Base-by-base conservation (phyloP, 139 green algal species). In the Chlorokybus atmophyticus region DNA sequence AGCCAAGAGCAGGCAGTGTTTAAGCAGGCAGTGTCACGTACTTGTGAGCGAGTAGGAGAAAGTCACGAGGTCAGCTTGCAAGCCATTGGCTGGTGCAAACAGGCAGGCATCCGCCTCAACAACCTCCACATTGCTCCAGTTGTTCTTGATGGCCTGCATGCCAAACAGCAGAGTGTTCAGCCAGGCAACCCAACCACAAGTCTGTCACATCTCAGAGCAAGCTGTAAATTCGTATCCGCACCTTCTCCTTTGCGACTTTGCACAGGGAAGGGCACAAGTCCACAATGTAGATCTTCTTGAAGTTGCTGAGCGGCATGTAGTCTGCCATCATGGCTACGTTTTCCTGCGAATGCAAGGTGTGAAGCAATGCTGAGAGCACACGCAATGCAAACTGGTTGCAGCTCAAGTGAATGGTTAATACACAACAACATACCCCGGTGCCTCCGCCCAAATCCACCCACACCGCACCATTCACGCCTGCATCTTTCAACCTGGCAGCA, bases 21-120 rank as follows among this genome's bases (percentile, higher is more conserved):
- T 24, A 59, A 23, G 8, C 52, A 59, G 5, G 21, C 8, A n/a
- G 6, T 47, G 21, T 2, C 79, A 68, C 60, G 39, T 32, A 68
- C 60, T 97, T 19, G 86, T 90, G 17, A 97, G 78, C 0, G 86
- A 95, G 78, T 97, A 97, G 52, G 83, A 93, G 77, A 97, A 97
- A 52, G 90, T 97, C 60, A 96, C 74, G n/a, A 97, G 70, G 8
- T 74, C 78, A 3, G 84, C 88, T 32, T 58, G 68, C n/a, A n/a
- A n/a, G 24, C 68, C 73, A 24, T 58, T 57, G 39, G 79, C 68
- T 3, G 82, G 69, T n/a, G 32, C 27, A 55, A 93, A 97, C 25
- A 62, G 71, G 79, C 84, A 95, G 3, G 87, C 90, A 62, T 97
- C 90, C 0, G 61, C 83, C 69, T 97, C 86, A 0, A 97, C 60